Conservation (phyloP, 1,284 basidiomycete species). For the Testicularia cyperi region DNA sequence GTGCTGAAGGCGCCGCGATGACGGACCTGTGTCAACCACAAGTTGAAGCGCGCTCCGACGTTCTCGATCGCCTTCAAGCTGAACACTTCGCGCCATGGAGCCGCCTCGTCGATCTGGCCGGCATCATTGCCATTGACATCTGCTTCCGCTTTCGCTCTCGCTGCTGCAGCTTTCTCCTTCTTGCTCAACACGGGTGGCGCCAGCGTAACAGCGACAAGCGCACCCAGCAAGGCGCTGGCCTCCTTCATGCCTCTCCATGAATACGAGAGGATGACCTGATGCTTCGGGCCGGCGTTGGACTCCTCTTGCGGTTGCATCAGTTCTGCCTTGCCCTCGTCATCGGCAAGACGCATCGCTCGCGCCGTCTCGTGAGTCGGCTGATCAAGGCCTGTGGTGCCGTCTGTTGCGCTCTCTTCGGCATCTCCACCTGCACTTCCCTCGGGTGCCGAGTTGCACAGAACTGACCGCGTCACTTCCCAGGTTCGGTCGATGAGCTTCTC, state of each 20-base stretch:
- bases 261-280: conserved; percentile 59
- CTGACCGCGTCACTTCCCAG: conserved; percentile 54
- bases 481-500: conserved; percentile 45
- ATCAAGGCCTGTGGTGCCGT: conserved; percentile 27
- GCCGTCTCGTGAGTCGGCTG: conserved; percentile 42
- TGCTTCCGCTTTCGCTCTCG: not conserved
- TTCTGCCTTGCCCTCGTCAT: conserved; percentile 25
- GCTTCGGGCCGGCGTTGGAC: conserved; percentile 44
- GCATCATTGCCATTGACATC: too few species aligned
- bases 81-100: conserved; percentile 25
- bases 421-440: conserved; percentile 37
- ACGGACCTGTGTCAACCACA: conserved; percentile 58
- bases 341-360: conserved; percentile 43
- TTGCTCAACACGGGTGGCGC: conserved; percentile 8
- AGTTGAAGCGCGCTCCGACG: conserved; percentile 54
- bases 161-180: too few species aligned
- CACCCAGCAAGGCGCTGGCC: conserved; percentile 57
- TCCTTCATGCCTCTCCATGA: conserved; percentile 61
- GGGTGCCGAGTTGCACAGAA: conserved; percentile 57
- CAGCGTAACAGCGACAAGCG: conserved; percentile 42
- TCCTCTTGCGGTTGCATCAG: conserved; percentile 33
- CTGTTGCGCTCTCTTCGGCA: conserved; percentile 2
- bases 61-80: conserved; percentile 24
- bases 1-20: conserved; percentile 61
- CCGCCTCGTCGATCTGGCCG: not conserved